Conservation (phyloP, 805 yeast genomes). For the Starmerella powellii region DNA sequence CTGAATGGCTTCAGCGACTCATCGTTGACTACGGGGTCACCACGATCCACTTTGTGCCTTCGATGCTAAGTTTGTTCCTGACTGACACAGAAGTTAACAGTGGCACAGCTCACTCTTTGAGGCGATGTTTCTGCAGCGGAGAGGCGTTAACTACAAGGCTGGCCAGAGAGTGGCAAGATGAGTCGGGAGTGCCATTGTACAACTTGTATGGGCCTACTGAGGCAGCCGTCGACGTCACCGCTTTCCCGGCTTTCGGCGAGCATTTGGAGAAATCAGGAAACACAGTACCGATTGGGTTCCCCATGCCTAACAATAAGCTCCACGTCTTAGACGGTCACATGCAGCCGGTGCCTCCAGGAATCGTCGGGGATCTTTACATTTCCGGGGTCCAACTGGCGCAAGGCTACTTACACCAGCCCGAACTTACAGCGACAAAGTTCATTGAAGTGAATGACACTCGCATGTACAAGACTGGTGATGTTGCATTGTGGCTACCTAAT, state of each 20-base stretch:
- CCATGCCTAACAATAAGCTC: constrained; percentile 13
- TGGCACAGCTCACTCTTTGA: background rate
- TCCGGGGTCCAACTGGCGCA: constrained; percentile 26
- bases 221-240: constrained; percentile 17
- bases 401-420: constrained; percentile 24
- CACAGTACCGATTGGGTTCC: constrained; percentile 13
- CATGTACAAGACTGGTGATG: constrained; percentile 26
- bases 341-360: constrained; percentile 21
- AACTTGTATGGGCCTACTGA: constrained; percentile 18
- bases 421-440: constrained; percentile 20
- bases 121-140: constrained; percentile 14
- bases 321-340: constrained; percentile 7
- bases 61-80: constrained; percentile 13
- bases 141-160: constrained; percentile 9
- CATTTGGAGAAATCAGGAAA: background rate
- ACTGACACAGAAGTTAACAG: background rate
- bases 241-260: constrained; percentile 6
- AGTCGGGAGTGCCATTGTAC: constrained; percentile 7
- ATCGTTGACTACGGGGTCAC: constrained; percentile 6
- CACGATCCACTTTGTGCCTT: constrained; percentile 16
- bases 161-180: constrained; percentile 7
- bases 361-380: constrained; percentile 26
- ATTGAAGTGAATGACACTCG: constrained; percentile 6
- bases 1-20: background rate
- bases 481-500: constrained; percentile 22